Evolutionary conservation across 2,329 filamentous ascomycete species (phyloP).

Genomic region (Dactylella cylindrospora): DNA sequence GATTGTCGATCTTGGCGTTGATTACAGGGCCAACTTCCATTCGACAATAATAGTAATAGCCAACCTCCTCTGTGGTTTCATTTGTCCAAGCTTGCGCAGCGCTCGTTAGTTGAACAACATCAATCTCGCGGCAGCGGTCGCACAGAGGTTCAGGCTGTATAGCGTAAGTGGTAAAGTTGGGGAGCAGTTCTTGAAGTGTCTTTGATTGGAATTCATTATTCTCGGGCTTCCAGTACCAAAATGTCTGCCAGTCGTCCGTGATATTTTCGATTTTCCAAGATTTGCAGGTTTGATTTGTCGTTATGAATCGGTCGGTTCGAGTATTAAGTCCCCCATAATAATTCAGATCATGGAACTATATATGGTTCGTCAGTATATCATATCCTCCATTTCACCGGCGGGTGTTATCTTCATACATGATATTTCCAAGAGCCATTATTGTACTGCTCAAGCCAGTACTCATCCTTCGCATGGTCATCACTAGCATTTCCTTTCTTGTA

Average conservation of each 20-base stretch:
- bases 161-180: slow-evolving; percentile 10
- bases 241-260: neutral
- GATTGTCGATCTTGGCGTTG: slow-evolving; percentile 8
- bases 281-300: slow-evolving; percentile 5
- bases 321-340: slow-evolving; percentile 6
- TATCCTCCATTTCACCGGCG: neutral
- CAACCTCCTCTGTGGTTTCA: slow-evolving; percentile 1
- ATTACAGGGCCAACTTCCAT: slow-evolving; percentile 5
- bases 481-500: slow-evolving; percentile 5
- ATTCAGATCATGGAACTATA: slow-evolving; percentile 9
- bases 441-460: slow-evolving; percentile 14
- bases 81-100: slow-evolving; percentile 3
- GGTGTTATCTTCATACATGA: neutral
- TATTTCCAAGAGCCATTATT: slow-evolving; percentile 12
- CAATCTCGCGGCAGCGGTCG: neutral
- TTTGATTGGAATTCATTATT: neutral
- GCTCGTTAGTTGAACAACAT: slow-evolving; percentile 14
- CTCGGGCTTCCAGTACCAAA: slow-evolving; percentile 1
- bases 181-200: slow-evolving; percentile 5
- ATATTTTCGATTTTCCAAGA: slow-evolving; percentile 10
- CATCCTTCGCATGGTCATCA: neutral
- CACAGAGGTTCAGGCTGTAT: neutral
- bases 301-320: slow-evolving; percentile 4
- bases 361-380: neutral
- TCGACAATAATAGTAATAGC: slow-evolving; percentile 6